Evolutionary conservation across 306 rosid species (phyloP), one percentile per base, ranked within the genome.

Genomic region (Trifolium fragiferum): DNA sequence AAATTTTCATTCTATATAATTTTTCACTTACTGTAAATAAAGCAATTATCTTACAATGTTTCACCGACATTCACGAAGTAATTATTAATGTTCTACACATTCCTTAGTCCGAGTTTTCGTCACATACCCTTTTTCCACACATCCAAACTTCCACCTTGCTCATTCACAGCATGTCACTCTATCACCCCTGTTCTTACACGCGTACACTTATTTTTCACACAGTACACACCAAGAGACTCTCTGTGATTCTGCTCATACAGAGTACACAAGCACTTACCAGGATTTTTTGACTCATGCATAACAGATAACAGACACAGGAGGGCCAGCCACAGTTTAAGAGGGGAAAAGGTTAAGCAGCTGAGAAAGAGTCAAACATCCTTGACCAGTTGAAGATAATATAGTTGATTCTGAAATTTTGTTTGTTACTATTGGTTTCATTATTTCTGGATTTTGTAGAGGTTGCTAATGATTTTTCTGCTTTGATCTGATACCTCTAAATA

Each of bases 401-500:
- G 74, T 27, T 50, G 62, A 50, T 69, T 50, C 74, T 30, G 32
- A 68, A 8, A 32, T 69, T 49, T 50, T 69, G 9, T 51, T 44
- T 14, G 14, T 67, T 14, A 43, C 74, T 33, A 69, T 50, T 50
- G 74, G 37, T 50, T 38, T 50, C 32, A 16, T 32, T 30, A 50
- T 16, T 69, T 69, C 16, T 50, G 61, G 33, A 68, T 69, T 32
- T 32, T 50, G 62, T 50, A 50, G 58, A 43, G 30, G 32, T 51
- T 43, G n/a, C 49, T 43, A 43, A 12, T 11, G n/a, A 43, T 0
- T 43, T 3, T 43, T 12, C 12, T 43, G n/a, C 12, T 43, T 43
- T 43, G 7, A 43, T 43, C n/a, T 4, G 6, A 43, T n/a, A 11
- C 49, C n/a, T 43, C 49, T 11, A 43, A 43, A 43, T 43, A 11